Conservation (phyloP, 2,329 filamentous ascomycete species). For the Metarhizium robertsii region DNA sequence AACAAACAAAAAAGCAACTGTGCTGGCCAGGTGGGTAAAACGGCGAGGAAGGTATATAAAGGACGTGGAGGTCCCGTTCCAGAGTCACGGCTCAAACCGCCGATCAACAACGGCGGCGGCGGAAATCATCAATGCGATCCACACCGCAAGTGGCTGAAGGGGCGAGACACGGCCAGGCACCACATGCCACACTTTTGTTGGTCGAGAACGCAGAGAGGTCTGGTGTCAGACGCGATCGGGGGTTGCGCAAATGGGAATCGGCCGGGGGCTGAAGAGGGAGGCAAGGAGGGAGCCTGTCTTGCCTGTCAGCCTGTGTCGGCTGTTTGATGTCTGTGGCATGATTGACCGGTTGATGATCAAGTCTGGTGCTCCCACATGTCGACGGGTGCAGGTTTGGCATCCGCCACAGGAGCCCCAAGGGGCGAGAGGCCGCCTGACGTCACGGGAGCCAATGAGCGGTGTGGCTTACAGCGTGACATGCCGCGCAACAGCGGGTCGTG, state of each 20-base stretch:
- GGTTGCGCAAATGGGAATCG: background rate
- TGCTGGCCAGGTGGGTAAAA: background rate
- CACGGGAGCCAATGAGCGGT: slow-evolving; percentile 7
- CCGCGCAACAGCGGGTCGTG: background rate
- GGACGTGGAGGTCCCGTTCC: background rate
- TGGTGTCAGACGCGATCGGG: no score
- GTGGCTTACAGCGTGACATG: background rate
- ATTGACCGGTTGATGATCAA: background rate
- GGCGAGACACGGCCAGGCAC: background rate
- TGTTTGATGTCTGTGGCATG: background rate
- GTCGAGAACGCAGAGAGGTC: background rate
- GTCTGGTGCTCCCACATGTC: background rate
- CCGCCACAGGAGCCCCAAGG: background rate
- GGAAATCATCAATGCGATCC: background rate
- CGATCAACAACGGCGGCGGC: background rate
- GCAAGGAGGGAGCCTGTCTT: background rate
- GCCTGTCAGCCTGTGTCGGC: no score
- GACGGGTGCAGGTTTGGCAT: no score
- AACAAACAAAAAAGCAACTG: background rate
- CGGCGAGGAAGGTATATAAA: background rate
- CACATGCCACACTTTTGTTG: background rate
- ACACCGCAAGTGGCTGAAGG: background rate
- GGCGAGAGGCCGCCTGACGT: slow-evolving; percentile 8
- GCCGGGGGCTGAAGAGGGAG: background rate
- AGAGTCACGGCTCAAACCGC: background rate